Percentiles rank a stretch among this genome's conserved stretches.
Conservation (phyloP, 1,284 basidiomycete genomes). For the Apiotrichum siamense region DNA sequence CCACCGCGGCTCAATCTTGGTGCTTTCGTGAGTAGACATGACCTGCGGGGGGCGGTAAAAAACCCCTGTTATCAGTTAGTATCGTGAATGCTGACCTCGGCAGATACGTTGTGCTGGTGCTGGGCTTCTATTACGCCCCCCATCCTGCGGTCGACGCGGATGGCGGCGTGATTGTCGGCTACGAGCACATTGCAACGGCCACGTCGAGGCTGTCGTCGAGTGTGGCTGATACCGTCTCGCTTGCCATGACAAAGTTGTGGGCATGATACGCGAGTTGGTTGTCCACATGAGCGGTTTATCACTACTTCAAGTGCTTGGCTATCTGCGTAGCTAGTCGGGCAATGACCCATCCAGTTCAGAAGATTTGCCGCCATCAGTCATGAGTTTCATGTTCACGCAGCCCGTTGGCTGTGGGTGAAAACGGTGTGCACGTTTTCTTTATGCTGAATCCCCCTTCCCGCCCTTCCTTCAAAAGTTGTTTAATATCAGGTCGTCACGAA, state of each 20-base stretch:
- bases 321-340: too few relatives aligned
- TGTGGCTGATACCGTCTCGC: not conserved
- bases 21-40: slow-evolving; percentile 72
- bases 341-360: too few relatives aligned
- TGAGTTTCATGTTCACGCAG: too few relatives aligned
- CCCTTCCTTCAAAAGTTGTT: too few relatives aligned
- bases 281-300: too few relatives aligned
- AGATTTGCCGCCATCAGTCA: too few relatives aligned
- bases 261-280: not conserved
- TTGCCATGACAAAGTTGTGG: slow-evolving; percentile 4
- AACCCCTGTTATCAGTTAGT: not conserved
- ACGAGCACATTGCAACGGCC: not conserved
- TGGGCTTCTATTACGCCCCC: slow-evolving; percentile 73
- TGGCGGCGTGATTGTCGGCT: slow-evolving; percentile 1
- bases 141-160: not conserved
- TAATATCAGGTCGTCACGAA: too few relatives aligned
- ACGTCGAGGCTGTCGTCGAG: not conserved
- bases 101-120: slow-evolving; percentile 70
- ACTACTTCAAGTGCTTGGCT: too few relatives aligned
- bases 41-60: not conserved
- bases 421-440: too few relatives aligned
- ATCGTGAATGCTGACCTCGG: too few relatives aligned
- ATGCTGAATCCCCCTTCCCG: too few relatives aligned
- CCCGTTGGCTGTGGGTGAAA: too few relatives aligned
- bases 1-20: slow-evolving; percentile 85